Percentiles rank a stretch among this genome's conserved stretches.
These are phyloP conservation scores for Potentilla sterilis DNA, from an alignment of 306 rosid genomes.

Conservation along the genomic window DNA sequence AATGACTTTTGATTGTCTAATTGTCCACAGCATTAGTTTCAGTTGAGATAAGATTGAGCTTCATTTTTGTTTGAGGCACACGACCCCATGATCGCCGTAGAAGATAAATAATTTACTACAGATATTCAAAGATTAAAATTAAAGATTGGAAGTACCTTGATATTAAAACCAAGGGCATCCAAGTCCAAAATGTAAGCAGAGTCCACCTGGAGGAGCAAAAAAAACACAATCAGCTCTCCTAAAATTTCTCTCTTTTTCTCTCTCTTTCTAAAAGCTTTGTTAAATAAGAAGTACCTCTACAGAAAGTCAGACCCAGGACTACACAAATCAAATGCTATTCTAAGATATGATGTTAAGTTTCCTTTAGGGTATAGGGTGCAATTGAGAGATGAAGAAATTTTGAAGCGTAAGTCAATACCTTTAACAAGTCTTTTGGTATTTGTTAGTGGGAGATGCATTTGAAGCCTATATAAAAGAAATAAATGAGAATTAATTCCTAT, in stretches of 20 bases:
- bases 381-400: neutral
- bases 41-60: neutral
- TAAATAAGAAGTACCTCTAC: neutral
- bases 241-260: neutral
- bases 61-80: neutral
- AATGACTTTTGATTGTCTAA: neutral
- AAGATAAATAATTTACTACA: constrained; percentile 10
- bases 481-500: neutral
- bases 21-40: neutral
- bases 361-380: neutral
- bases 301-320: neutral
- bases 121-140: neutral
- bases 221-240: constrained; percentile 22
- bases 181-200: constrained; percentile 79
- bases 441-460: neutral
- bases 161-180: constrained; percentile 91
- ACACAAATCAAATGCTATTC: neutral
- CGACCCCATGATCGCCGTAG: neutral
- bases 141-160: constrained; percentile 52
- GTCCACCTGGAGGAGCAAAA: constrained; percentile 65
- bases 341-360: neutral
- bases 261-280: neutral
- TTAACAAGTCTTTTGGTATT: neutral
- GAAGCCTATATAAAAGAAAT: neutral
- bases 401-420: neutral